Conservation (phyloP, 345 rosid species). For the Brassica incana region DNA sequence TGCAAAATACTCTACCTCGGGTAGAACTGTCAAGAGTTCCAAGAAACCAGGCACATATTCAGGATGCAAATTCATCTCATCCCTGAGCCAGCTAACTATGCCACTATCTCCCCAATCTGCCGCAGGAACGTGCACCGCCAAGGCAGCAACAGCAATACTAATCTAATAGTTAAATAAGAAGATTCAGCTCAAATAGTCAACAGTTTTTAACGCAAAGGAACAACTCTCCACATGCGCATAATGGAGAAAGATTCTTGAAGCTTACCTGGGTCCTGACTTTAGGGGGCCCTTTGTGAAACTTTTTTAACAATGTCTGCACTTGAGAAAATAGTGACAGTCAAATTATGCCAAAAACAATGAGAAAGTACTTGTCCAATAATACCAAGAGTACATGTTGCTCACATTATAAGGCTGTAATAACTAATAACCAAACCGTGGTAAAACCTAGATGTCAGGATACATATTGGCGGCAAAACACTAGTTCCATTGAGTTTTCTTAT, state of each 20-base stretch:
- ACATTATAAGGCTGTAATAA: neutral
- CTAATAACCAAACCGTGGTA: too few species aligned
- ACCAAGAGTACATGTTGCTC: neutral
- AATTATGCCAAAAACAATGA: neutral
- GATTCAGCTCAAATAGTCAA: conserved; percentile 3
- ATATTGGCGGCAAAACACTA: conserved; percentile 12
- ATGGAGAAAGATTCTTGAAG: conserved; percentile 6
- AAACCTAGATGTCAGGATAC: conserved; percentile 8
- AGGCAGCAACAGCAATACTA: conserved; percentile 98
- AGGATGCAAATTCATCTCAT: conserved; percentile 92
- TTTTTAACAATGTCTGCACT: conserved; percentile 83
- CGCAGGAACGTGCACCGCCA: conserved; percentile 97
- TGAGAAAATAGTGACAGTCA: conserved; percentile 31
- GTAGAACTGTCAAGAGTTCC: conserved; percentile 93
- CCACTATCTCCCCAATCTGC: conserved; percentile 99
- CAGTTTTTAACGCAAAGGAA: neutral
- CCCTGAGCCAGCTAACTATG: conserved; percentile 84
- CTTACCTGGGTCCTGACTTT: conserved; percentile 98
- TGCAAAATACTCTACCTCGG: conserved; percentile 66
- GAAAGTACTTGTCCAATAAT: neutral
- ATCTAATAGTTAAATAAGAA: conserved; percentile 52
- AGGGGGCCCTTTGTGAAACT: conserved; percentile 95
- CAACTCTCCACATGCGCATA: neutral
- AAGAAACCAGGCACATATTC: conserved; percentile 94
- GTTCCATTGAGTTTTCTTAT: neutral